Percentiles rank a stretch among this genome's conserved stretches.
phyloP scores from a whole-genome alignment of 768 basidiomycete species.

The Tylopilus rubrobrunneus region DNA sequence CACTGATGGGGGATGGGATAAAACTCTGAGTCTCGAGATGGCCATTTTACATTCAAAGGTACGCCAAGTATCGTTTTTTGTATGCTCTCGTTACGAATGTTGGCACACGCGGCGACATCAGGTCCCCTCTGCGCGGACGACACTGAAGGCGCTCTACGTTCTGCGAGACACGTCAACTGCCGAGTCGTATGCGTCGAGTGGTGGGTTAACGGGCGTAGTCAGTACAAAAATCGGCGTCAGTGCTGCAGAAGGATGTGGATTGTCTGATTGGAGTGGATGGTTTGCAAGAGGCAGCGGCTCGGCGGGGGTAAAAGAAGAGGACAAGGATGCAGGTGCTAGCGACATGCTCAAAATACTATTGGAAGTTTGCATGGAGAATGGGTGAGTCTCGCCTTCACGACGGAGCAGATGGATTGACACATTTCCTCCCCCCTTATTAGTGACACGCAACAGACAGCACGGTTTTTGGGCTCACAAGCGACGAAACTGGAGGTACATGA shows the following conservation, averaged over 20 bases:
- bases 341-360: constrained; percentile 66
- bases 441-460: constrained; percentile 55
- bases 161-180: constrained; percentile 74
- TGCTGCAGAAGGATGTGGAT: constrained; percentile 50
- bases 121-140: constrained; percentile 31
- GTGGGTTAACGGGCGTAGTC: constrained; percentile 64
- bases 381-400: constrained; percentile 43
- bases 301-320: constrained; percentile 35
- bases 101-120: neutral
- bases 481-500: constrained; percentile 73
- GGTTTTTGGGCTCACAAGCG: constrained; percentile 76
- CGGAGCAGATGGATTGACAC: neutral
- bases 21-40: constrained; percentile 63
- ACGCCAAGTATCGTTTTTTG: neutral
- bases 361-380: constrained; percentile 78
- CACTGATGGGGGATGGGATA: constrained; percentile 31
- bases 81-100: neutral
- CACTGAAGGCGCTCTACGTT: constrained; percentile 61
- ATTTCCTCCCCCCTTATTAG: constrained; percentile 31
- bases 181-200: constrained; percentile 81
- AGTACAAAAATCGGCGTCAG: constrained; percentile 46
- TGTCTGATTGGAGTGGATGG: constrained; percentile 35
- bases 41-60: constrained; percentile 83
- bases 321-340: constrained; percentile 44
- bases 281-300: constrained; percentile 47